phyloP scores from a whole-genome alignment of 768 basidiomycete genomes.

The Amanita subjunquillea region DNA sequence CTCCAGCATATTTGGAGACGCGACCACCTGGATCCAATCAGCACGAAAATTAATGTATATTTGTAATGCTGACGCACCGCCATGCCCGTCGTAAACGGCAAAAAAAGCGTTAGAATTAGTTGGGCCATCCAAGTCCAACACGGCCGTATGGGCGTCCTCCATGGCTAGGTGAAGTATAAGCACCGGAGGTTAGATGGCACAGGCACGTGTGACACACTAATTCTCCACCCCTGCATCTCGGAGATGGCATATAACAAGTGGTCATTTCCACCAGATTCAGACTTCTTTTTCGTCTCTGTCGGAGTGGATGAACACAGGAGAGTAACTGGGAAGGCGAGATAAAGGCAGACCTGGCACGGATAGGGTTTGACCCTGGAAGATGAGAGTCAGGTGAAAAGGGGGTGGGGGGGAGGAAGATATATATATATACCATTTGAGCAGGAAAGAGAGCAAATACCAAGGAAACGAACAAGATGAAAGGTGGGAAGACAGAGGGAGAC shows the following conservation, averaged over 20 bases:
- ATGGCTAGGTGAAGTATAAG: conserved; percentile 49
- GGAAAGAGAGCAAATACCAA: conserved; percentile 1
- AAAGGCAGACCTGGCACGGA: conserved; percentile 59
- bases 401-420: conserved; percentile 8
- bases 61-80: conserved; percentile 45
- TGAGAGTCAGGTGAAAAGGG: conserved; percentile 8
- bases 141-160: conserved; percentile 88
- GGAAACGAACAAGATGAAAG: neutral
- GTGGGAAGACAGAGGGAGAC: neutral
- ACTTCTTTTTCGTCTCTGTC: conserved; percentile 74
- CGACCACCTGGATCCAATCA: conserved; percentile 45
- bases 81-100: conserved; percentile 97
- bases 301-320: conserved; percentile 9
- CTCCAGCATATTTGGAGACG: conserved; percentile 82
- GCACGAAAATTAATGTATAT: conserved; percentile 6
- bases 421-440: conserved; percentile 22
- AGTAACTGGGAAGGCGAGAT: neutral
- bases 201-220: conserved; percentile 54
- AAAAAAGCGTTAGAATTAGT: conserved; percentile 69
- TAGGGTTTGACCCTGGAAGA: conserved; percentile 72
- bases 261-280: conserved; percentile 61
- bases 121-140: conserved; percentile 57
- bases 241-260: conserved; percentile 69
- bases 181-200: conserved; percentile 4
- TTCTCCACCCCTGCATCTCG: conserved; percentile 99